Conservation (phyloP, 2,329 filamentous ascomycete genomes). For the Colletotrichum musicola region DNA sequence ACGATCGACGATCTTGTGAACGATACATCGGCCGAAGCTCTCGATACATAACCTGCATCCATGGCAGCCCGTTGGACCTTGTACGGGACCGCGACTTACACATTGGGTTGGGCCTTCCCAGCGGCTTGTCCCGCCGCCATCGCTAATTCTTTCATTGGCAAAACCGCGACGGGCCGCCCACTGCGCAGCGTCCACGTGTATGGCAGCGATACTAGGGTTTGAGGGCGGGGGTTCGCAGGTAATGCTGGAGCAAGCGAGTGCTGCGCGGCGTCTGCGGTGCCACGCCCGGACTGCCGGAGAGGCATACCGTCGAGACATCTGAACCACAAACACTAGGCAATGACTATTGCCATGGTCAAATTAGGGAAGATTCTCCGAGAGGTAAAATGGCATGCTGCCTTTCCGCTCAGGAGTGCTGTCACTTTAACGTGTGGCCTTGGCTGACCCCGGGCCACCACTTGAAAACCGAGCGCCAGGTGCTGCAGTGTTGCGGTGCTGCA, state of each 20-base stretch:
- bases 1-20: conserved; percentile 21
- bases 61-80: conserved; percentile 6
- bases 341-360: not conserved
- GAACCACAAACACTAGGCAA: not conserved
- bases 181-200: conserved; percentile 30
- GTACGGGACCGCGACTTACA: not conserved
- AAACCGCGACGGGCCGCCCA: conserved; percentile 7
- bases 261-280: conserved; percentile 27
- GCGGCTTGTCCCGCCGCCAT: not conserved
- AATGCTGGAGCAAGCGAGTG: conserved; percentile 15
- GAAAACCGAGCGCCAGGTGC: not conserved
- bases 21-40: not conserved
- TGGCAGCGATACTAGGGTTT: not conserved
- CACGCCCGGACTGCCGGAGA: conserved; percentile 10
- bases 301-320: not conserved
- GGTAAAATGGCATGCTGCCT: not conserved
- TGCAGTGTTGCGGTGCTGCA: conserved; percentile 4
- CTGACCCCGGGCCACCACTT: not conserved
- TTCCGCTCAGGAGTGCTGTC: too few relatives aligned
- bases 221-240: conserved; percentile 17
- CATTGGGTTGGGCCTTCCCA: not conserved
- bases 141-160: not conserved
- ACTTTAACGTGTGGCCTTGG: too few relatives aligned
- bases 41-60: conserved; percentile 6
- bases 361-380: not conserved